Evolutionary conservation across 1,284 basidiomycete genomes (phyloP).

Genomic region (Ceratobasidium sp.): DNA sequence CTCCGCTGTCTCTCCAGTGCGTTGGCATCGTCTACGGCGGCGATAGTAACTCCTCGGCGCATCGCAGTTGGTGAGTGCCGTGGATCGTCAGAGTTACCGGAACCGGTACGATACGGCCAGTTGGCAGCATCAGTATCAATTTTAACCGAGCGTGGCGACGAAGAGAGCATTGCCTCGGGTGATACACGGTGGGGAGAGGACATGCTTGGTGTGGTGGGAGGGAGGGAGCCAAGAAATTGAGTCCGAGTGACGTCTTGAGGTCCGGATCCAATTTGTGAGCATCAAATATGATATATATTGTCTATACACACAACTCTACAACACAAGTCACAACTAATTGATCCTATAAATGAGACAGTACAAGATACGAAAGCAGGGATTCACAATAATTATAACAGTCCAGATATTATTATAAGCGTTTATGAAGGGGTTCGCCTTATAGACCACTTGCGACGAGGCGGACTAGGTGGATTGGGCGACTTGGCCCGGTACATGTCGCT

Average conservation of each 20-base stretch:
- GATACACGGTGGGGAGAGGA: conserved; percentile 33
- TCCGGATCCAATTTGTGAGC: conserved; percentile 8
- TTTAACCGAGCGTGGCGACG: conserved; percentile 38
- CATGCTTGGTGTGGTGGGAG: conserved; percentile 35
- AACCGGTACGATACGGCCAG: neutral
- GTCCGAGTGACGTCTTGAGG: neutral
- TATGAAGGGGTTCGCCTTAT: conserved; percentile 3
- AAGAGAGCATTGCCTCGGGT: conserved; percentile 26
- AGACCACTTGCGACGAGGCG: conserved; percentile 20
- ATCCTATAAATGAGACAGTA: neutral
- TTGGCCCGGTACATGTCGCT: conserved; percentile 15
- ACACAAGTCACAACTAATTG: neutral
- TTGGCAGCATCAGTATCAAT: conserved; percentile 31
- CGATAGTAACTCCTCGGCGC: no score
- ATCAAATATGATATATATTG: no score
- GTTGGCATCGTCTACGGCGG: no score
- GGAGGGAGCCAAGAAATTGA: neutral
- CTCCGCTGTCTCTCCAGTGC: no score
- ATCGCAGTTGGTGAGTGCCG: neutral
- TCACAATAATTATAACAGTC: neutral
- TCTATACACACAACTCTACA: no score
- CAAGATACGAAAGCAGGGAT: neutral
- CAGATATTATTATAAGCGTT: neutral
- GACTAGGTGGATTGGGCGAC: neutral
- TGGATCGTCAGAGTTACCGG: neutral